Conservation (phyloP, 2,329 filamentous ascomycete genomes). For the Diaporthe sp. region DNA sequence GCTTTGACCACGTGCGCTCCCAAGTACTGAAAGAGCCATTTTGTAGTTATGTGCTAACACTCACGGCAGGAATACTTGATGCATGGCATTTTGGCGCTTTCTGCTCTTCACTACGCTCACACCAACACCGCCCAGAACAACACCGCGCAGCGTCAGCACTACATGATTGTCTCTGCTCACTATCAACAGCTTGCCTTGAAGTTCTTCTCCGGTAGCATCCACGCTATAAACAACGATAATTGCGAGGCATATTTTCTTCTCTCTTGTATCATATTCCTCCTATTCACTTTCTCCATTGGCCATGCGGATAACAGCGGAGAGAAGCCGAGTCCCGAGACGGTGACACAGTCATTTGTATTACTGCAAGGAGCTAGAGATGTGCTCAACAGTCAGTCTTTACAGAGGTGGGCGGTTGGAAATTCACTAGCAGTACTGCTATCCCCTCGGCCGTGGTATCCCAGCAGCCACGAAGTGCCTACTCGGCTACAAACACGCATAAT, state of each 20-base stretch:
- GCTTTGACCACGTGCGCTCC: not conserved
- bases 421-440: not conserved
- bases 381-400: not conserved
- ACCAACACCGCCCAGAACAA: not conserved
- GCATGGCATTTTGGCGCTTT: constrained; percentile 8
- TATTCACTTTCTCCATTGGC: not conserved
- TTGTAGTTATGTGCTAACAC: not conserved
- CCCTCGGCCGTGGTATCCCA: not conserved
- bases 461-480: not conserved
- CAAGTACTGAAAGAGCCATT: not conserved
- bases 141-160: not conserved
- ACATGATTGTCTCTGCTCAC: not conserved
- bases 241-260: not conserved
- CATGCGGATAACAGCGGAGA: not conserved
- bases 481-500: not conserved
- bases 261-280: not conserved
- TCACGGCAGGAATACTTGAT: not conserved
- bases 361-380: not conserved
- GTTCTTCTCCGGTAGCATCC: not conserved
- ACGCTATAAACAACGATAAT: not conserved
- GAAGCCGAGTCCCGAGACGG: not conserved
- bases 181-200: constrained; percentile 2
- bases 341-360: not conserved
- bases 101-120: not conserved
- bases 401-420: not conserved